Conservation (phyloP, 331 rosid species). For the Phaseolus coccineus region DNA sequence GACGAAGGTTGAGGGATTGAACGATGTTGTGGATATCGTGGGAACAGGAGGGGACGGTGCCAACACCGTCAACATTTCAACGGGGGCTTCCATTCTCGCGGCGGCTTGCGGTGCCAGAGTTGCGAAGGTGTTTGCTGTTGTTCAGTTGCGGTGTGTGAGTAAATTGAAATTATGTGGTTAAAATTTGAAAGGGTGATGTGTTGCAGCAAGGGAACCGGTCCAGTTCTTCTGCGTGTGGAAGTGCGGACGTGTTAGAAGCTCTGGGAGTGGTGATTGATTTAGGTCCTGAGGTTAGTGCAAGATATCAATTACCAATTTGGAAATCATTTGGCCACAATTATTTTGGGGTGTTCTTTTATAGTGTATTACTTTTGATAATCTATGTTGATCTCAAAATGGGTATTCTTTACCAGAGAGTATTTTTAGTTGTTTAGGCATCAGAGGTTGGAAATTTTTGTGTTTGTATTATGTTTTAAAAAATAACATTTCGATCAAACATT, state of each 20-base stretch:
- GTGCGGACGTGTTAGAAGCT: constrained; percentile 93
- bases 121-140: constrained; percentile 69
- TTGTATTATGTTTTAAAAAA: too few relatives aligned
- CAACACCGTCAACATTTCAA: constrained; percentile 93
- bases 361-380: neutral
- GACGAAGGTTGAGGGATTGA: constrained; percentile 77
- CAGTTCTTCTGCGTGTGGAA: constrained; percentile 97
- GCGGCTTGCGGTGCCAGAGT: constrained; percentile 96
- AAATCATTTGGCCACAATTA: too few relatives aligned
- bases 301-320: neutral
- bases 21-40: constrained; percentile 86
- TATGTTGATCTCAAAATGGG: neutral
- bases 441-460: too few relatives aligned
- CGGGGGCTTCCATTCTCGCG: constrained; percentile 88
- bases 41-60: constrained; percentile 99
- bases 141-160: neutral
- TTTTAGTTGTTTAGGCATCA: too few relatives aligned
- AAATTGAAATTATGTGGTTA: neutral
- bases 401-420: too few relatives aligned
- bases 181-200: neutral
- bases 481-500: too few relatives aligned
- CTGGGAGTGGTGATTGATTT: constrained; percentile 78
- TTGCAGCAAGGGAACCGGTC: constrained; percentile 95
- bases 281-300: constrained; percentile 77
- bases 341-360: neutral